Base-by-base conservation (phyloP, 2,329 filamentous ascomycete genomes). In the Chrysoporthe cubensis region DNA sequence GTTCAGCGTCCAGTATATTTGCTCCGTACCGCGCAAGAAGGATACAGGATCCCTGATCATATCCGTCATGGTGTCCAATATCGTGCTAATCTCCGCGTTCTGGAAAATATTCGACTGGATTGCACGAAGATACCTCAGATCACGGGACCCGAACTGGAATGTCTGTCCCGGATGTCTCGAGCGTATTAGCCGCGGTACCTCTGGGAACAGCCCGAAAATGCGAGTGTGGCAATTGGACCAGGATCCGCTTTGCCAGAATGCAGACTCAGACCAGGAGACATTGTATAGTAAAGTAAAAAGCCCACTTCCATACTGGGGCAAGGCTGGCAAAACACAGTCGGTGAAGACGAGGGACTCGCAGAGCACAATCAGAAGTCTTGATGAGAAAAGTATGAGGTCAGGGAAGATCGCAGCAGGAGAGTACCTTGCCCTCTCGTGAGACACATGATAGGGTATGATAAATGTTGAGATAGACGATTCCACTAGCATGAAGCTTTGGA, bases 61-160 rank as follows among this genome's bases (percentile, higher is more conserved):
- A n/a, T 68, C 66, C 13, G 63, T 68, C 1, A 52, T 59, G 1
- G 63, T 68, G 2, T 32, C 66, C 6, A 46, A 68, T 11, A 68
- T 68, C 2, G 63, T 68, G 8, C 52, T 68, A 3, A 50, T 68
- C 18, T 68, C 58, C 18, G 66, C 65, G 18, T 66, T 68, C 37
- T 68, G 66, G 66, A 68, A 66, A 21, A 61, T 68, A 13, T 68
- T 68, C 34, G 65, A 68, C 26, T 66, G 58, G 63, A 5, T 63
- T 2, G 37, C 63, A 4, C 58, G 65, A 2, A 58, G 58, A 14
- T 68, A 59, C 8, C 58, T 68, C 16, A 61, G 58, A 16, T 43
- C 26, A 14, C n/a, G 43, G 2, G 43, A 68, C 14, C 50, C 63
- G 4, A 52, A 2, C 3, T 68, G 66, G 66, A 58, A 68, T 7